Conservation (phyloP, 2,329 filamentous ascomycete genomes). For the Lecanosticta acicola region DNA sequence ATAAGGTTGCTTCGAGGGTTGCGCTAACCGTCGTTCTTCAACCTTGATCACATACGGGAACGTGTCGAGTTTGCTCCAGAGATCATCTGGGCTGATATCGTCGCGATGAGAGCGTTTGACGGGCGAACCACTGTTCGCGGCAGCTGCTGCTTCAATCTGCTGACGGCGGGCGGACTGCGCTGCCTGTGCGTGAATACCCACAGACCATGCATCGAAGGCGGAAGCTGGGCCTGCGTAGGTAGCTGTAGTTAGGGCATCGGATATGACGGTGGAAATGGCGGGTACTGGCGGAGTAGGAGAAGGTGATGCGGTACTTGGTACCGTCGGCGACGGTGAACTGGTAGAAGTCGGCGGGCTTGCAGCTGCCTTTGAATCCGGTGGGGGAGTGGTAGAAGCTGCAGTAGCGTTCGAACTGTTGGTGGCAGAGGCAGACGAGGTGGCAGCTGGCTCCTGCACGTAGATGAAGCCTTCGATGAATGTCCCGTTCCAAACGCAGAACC, state of each 20-base stretch:
- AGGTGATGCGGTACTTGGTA: background rate
- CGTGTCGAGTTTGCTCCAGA: slow-evolving; percentile 1
- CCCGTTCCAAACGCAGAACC: slow-evolving; percentile 66
- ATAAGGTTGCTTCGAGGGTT: slow-evolving; percentile 44
- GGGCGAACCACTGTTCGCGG: background rate
- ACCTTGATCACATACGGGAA: slow-evolving; percentile 58
- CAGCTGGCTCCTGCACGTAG: slow-evolving; percentile 46
- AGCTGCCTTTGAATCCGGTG: slow-evolving; percentile 8
- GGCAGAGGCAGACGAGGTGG: slow-evolving; percentile 9
- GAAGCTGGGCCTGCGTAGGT: slow-evolving; percentile 18
- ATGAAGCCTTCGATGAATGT: slow-evolving; percentile 64
- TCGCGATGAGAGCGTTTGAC: slow-evolving; percentile 3
- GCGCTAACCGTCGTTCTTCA: slow-evolving; percentile 53
- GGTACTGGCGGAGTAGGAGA: slow-evolving; percentile 9
- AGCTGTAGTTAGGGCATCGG: slow-evolving; percentile 15
- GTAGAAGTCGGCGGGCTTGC: background rate
- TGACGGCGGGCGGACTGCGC: background rate
- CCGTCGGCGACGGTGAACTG: background rate
- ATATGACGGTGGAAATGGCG: slow-evolving; percentile 12
- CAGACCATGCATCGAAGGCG: slow-evolving; percentile 9
- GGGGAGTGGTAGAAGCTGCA: slow-evolving; percentile 8
- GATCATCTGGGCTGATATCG: background rate
- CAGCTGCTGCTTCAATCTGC: background rate
- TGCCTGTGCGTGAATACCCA: background rate
- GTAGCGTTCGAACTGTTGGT: slow-evolving; percentile 8